phyloP scores from a whole-genome alignment of 495 filamentous ascomycete species.

The Lindgomyces ingoldianus region DNA sequence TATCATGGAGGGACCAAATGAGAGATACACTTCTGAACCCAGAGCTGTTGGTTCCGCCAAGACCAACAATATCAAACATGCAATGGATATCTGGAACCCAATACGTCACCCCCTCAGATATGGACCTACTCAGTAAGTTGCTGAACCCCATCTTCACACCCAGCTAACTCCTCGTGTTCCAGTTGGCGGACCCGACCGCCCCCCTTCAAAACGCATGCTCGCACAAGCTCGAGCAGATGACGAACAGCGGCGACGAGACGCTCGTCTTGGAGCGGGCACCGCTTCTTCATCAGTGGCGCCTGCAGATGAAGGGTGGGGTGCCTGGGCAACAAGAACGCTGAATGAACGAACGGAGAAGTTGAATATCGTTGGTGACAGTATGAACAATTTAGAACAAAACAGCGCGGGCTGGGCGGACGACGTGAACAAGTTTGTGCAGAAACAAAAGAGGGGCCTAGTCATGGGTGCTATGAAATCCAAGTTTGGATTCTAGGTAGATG shows the following conservation, averaged over 20 bases:
- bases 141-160: background rate
- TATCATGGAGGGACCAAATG: constrained; percentile 47
- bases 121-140: constrained; percentile 73
- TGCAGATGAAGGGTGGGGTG: constrained; percentile 61
- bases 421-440: constrained; percentile 78
- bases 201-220: constrained; percentile 76
- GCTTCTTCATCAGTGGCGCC: constrained; percentile 32
- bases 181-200: constrained; percentile 84
- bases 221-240: constrained; percentile 63
- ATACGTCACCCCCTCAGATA: constrained; percentile 82
- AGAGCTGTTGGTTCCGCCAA: constrained; percentile 65
- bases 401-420: constrained; percentile 82
- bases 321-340: constrained; percentile 76
- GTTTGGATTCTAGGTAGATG: constrained; percentile 29
- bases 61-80: constrained; percentile 93
- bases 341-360: constrained; percentile 89
- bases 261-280: constrained; percentile 45
- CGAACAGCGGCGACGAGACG: constrained; percentile 57
- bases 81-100: constrained; percentile 97
- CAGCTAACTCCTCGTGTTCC: constrained; percentile 2
- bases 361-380: constrained; percentile 75
- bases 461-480: constrained; percentile 54
- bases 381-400: constrained; percentile 76
- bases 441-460: constrained; percentile 81
- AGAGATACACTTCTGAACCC: constrained; percentile 79